A percentile compares a stretch with the other conserved stretches of the same genome.
Evolutionary conservation across 768 basidiomycete species (phyloP).

Genomic region (Clavaria fumosa): DNA sequence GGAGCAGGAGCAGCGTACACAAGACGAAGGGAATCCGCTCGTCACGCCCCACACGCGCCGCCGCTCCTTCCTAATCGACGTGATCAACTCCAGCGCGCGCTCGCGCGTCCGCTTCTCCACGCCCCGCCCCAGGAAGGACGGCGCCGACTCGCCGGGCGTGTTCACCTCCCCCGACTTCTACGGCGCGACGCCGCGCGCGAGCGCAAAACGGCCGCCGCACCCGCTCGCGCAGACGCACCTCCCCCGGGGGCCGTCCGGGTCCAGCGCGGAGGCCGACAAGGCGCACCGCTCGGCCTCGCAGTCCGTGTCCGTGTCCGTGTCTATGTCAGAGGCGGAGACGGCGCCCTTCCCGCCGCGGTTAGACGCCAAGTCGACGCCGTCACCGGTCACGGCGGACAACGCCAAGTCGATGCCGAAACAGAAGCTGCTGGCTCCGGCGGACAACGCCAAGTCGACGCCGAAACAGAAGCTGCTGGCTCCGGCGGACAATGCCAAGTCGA

Average conservation of each 20-base stretch:
- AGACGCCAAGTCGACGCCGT: too few species aligned
- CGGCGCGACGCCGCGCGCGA: slow-evolving; percentile 48
- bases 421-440: too few species aligned
- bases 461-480: slow-evolving; percentile 9
- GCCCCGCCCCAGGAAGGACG: slow-evolving; percentile 34
- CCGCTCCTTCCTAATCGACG: slow-evolving; percentile 67
- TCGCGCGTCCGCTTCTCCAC: slow-evolving; percentile 54
- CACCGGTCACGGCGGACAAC: too few species aligned
- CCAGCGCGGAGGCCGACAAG: neutral
- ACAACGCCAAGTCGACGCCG: too few species aligned
- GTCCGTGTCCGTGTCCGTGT: slow-evolving; percentile 19
- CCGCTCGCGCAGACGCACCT: slow-evolving; percentile 43
- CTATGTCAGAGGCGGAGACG: slow-evolving; percentile 11
- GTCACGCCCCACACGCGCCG: slow-evolving; percentile 60
- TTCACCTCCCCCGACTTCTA: slow-evolving; percentile 32
- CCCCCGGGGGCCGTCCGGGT: slow-evolving; percentile 19
- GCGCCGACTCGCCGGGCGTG: slow-evolving; percentile 21
- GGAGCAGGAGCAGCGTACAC: too few species aligned
- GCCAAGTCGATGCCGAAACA: too few species aligned
- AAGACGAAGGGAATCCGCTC: slow-evolving; percentile 21
- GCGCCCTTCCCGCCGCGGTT: too few species aligned
- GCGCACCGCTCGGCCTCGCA: slow-evolving; percentile 20
- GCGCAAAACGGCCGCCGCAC: slow-evolving; percentile 33
- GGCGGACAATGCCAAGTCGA: neutral
- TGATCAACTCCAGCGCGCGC: slow-evolving; percentile 70